Evolutionary conservation across 257 asterid genomes (phyloP).

Genomic region (Prunella vulgaris): DNA sequence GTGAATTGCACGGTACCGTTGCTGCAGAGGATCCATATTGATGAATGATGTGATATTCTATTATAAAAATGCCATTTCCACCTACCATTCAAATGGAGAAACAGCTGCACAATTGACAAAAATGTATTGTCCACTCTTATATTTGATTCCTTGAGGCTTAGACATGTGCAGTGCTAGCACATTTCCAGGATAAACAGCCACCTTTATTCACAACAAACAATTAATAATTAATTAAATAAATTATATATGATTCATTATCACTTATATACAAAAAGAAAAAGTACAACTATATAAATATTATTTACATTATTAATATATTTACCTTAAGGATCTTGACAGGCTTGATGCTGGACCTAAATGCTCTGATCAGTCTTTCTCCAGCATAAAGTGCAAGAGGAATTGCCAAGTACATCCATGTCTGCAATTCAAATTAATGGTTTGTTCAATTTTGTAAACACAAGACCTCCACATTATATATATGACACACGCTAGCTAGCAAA

Average conservation of each 20-base stretch:
- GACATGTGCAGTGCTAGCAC: conserved; percentile 86
- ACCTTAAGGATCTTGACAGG: conserved; percentile 72
- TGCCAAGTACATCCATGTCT: conserved; percentile 90
- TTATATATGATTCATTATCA: not conserved
- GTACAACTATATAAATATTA: not conserved
- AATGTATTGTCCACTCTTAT: conserved; percentile 82
- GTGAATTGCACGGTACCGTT: too few species aligned
- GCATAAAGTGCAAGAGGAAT: conserved; percentile 57
- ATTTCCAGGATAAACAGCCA: conserved; percentile 82
- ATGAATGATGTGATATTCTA: too few species aligned
- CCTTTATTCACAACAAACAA: conserved; percentile 43
- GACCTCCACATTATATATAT: not conserved
- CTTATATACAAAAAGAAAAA: not conserved
- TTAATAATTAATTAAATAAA: not conserved
- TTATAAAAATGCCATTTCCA: not conserved
- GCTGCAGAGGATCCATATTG: too few species aligned
- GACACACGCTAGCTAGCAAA: too few species aligned
- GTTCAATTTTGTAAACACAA: not conserved
- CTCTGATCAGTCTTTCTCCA: conserved; percentile 64
- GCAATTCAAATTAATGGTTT: not conserved
- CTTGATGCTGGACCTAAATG: conserved; percentile 72
- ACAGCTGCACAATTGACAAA: conserved; percentile 91
- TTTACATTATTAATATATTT: not conserved
- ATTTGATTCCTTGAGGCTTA: conserved; percentile 82
- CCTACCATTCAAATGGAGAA: conserved; percentile 92